These are phyloP conservation scores for Fomes fomentarius DNA, from an alignment of 1,284 basidiomycete genomes.

Conservation along the genomic window DNA sequence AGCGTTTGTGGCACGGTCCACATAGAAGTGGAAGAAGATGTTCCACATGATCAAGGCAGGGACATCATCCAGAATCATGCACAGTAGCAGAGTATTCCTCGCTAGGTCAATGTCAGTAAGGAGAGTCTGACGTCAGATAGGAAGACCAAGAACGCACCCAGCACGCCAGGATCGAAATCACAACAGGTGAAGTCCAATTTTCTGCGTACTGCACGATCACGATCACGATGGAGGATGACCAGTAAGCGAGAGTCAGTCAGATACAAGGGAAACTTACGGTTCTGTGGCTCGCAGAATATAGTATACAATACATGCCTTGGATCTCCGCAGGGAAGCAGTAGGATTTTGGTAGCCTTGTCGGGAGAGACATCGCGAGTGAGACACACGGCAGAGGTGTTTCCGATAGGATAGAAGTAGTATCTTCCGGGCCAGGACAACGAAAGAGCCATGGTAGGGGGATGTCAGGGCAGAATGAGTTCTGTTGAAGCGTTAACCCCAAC, in stretches of 20 bases:
- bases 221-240: slow-evolving; percentile 4
- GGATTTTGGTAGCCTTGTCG: slow-evolving; percentile 46
- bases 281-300: slow-evolving; percentile 23
- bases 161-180: slow-evolving; percentile 57
- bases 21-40: slow-evolving; percentile 57
- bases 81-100: slow-evolving; percentile 42
- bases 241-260: no score
- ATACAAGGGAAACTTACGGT: no score
- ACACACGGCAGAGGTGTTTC: slow-evolving; percentile 55
- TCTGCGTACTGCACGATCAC: slow-evolving; percentile 34
- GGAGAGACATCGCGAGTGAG: slow-evolving; percentile 51
- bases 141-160: slow-evolving; percentile 42
- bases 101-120: slow-evolving; percentile 22
- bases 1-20: slow-evolving; percentile 44
- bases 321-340: slow-evolving; percentile 62
- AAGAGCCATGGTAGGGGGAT: no score
- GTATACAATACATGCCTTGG: slow-evolving; percentile 59
- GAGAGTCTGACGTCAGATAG: neutral
- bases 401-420: slow-evolving; percentile 56
- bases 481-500: no score
- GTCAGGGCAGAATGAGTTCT: no score
- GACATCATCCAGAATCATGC: slow-evolving; percentile 37
- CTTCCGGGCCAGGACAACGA: slow-evolving; percentile 49
- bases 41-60: slow-evolving; percentile 46
- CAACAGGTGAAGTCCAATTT: slow-evolving; percentile 61